Base-by-base conservation (phyloP, 2,329 filamentous ascomycete species). In the Cladosporium sp. region DNA sequence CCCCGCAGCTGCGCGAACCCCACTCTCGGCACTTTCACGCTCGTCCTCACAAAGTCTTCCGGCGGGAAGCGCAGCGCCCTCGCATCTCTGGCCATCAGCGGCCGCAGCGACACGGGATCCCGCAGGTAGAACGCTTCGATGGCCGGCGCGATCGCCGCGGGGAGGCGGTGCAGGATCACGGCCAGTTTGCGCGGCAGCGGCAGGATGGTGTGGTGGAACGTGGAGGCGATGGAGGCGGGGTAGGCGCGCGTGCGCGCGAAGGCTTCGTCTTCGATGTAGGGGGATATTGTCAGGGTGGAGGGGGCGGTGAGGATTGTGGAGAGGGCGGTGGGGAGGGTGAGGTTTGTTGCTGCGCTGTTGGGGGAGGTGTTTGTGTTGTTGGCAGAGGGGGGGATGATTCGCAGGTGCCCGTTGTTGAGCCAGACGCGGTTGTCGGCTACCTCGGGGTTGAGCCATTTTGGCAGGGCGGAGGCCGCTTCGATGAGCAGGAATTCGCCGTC, bases 401-500 rank as follows among this genome's bases (percentile, higher is more conserved):
- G 76, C 14, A 97, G 77, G 52, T 84, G 80, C 52, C 87, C 88
- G 32, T 83, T 74, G 62, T 95, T 82, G 52, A 98, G 84, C 93
- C 93, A 98, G 33, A 95, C 84, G 53, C 93, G 81, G 67, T 95
- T 87, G 58, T 85, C 81, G 58, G 95, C 90, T 37, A 92, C 85
- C 58, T 95, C 91, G 0, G 93, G 93, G 60, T 85, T 95, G 22
- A 98, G 73, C 95, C 93, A 98, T 56, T 81, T 83, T 2, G 93
- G 93, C 2, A 96, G 74, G 11, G 85, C 84, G 59, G 88, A 90
- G 28, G 95, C 92, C 31, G 92, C 93, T 73, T 98, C 93, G 52
- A 96, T 86, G 14, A 98, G 82, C 46, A 98, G 78, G 63, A 98
- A 98, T 66, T 98, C 91, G 61, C 95, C 95, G 70, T 97, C 93